Conservation (phyloP, 2,329 filamentous ascomycete species). For the Fusarium sp. region DNA sequence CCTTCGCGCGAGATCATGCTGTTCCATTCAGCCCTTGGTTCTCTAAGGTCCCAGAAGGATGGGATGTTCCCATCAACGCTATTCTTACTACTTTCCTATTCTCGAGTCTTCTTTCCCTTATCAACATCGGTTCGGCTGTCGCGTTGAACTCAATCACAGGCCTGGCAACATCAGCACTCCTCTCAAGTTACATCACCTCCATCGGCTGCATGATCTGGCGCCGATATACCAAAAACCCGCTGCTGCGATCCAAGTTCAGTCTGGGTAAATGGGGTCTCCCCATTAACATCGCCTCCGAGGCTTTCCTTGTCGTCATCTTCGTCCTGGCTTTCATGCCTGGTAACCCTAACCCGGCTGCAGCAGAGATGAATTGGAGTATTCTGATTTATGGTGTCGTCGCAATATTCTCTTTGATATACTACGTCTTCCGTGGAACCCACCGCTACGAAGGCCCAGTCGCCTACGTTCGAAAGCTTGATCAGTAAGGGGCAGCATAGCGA, state of each 20-base stretch:
- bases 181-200: constrained; percentile 44
- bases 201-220: constrained; percentile 47
- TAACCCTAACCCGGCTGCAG: constrained; percentile 30
- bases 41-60: constrained; percentile 30
- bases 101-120: constrained; percentile 37
- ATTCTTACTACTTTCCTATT: constrained; percentile 40
- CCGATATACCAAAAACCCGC: constrained; percentile 27
- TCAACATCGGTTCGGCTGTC: constrained; percentile 45
- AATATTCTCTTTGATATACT: constrained; percentile 31
- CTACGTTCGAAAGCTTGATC: constrained; percentile 32
- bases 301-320: constrained; percentile 38
- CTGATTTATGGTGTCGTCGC: constrained; percentile 31
- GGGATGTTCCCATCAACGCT: constrained; percentile 42
- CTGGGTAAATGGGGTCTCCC: constrained; percentile 38
- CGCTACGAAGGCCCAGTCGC: constrained; percentile 41
- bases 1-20: constrained; percentile 41
- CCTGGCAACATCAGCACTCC: constrained; percentile 32
- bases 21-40: constrained; percentile 46
- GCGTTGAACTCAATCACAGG: constrained; percentile 41
- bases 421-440: constrained; percentile 33
- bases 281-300: constrained; percentile 39
- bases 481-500: not conserved
- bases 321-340: constrained; percentile 44
- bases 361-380: constrained; percentile 46
- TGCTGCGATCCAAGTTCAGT: constrained; percentile 37